These are phyloP conservation scores for Rehmannia glutinosa DNA, from an alignment of 257 asterid species.

Conservation along the genomic window DNA sequence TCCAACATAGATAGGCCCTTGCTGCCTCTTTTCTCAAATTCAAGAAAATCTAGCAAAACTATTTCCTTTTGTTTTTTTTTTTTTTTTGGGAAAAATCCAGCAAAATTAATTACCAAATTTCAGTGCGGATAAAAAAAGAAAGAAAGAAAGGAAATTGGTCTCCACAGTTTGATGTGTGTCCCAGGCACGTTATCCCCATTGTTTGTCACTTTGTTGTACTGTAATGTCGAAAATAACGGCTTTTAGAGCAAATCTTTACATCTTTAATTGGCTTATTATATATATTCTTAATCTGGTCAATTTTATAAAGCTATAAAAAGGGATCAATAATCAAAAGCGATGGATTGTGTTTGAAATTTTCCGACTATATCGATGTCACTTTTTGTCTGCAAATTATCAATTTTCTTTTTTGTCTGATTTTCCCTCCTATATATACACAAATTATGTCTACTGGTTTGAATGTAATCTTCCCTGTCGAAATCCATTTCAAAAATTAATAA, in stretches of 20 bases:
- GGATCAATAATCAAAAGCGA: not conserved
- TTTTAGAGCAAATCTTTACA: conserved; percentile 8
- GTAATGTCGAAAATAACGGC: no score
- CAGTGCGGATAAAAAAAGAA: no score
- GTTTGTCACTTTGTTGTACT: no score
- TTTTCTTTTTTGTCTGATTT: not conserved
- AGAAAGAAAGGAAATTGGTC: not conserved
- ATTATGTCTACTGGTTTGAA: no score
- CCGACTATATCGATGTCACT: conserved; percentile 24
- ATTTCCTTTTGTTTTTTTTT: no score
- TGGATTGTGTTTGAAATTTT: conserved; percentile 16
- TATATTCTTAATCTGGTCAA: not conserved
- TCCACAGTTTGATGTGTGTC: not conserved
- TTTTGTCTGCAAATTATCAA: conserved; percentile 21
- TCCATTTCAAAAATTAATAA: no score
- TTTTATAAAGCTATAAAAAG: not conserved
- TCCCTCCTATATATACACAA: no score
- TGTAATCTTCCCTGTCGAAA: no score
- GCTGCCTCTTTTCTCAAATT: no score
- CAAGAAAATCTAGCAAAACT: no score
- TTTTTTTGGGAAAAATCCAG: no score
- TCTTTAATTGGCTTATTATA: not conserved
- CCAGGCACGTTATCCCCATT: conserved; percentile 13
- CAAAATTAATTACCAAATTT: not conserved
- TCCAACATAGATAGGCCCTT: no score